Percentiles rank a stretch among this genome's conserved stretches.
Evolutionary conservation across 1,284 basidiomycete species (phyloP).

Genomic region (Flammula alnicola): DNA sequence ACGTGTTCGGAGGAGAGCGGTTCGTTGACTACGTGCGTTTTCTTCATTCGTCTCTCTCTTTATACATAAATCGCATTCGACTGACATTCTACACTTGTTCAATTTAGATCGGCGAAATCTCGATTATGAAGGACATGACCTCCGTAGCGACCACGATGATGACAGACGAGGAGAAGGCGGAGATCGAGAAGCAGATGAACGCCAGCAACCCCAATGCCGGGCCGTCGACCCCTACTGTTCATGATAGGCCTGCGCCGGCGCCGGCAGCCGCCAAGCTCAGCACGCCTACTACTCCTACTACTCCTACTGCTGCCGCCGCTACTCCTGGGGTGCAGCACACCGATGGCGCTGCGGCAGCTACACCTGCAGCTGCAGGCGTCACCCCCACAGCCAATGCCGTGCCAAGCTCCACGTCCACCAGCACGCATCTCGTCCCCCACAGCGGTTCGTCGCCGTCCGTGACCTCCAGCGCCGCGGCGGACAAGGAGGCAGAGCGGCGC

Average conservation of each 20-base stretch:
- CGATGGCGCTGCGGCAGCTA: conserved; percentile 1
- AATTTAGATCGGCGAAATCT: conserved; percentile 94
- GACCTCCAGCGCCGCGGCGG: conserved; percentile 23
- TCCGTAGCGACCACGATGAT: conserved; percentile 79
- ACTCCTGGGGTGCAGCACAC: background rate
- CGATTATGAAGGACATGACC: conserved; percentile 91
- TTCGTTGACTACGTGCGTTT: conserved; percentile 82
- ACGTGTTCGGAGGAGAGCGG: conserved; percentile 90
- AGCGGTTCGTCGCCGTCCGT: conserved; percentile 8
- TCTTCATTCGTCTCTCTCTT: background rate
- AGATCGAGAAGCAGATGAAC: conserved; percentile 78
- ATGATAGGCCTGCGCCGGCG: conserved; percentile 8
- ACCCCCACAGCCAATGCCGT: conserved; percentile 5
- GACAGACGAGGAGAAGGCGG: conserved; percentile 91
- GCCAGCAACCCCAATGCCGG: conserved; percentile 17
- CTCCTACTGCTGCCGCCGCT: background rate
- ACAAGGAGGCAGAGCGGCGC: conserved; percentile 53
- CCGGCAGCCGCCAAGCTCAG: conserved; percentile 12
- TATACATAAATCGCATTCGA: background rate
- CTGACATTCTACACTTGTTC: conserved; percentile 1
- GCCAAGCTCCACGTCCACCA: background rate
- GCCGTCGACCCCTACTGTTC: conserved; percentile 18
- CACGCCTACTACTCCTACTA: conserved; percentile 1
- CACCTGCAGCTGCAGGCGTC: conserved; percentile 6
- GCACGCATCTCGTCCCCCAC: conserved; percentile 16